Base-by-base conservation (phyloP, 2,329 filamentous ascomycete species). In the Pleurostoma richardsiae region DNA sequence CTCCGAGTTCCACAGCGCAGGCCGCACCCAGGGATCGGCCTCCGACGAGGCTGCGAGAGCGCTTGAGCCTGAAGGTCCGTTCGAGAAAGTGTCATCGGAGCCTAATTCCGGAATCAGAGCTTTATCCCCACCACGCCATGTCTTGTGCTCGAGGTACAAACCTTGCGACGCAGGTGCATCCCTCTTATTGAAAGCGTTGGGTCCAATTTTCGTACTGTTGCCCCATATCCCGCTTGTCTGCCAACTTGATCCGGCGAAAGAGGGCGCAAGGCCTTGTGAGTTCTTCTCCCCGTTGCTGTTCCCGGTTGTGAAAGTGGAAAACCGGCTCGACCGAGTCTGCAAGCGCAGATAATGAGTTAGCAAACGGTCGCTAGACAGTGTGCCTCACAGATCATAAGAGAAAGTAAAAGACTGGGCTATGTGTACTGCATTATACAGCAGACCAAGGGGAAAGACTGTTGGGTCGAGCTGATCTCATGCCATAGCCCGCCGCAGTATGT, bases 11-110 rank as follows among this genome's bases (percentile, higher is more conserved):
- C 86, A 90, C 11, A 79, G 76, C 36, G 74, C 68, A 52, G 72
- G 67, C 41, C 71, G 70, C 49, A 58, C 63, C 82, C 84, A 88
- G 41, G 74, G 71, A 54, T 88, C 84, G 19, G 80, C 79, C 58
- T 89, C 84, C 7, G 86, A 87, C 39, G 82, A 80, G 40, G 80
- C 75, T 49, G 87, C 74, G 38, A 90, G 71, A 49, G 85, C 86
- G 50, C 82, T 77, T 5, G 86, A 88, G 42, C 86, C 86, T 4
- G 81, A 83, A 58, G 84, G 80, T 46, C 70, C 74, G 54, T 79
- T 76, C 38, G 64, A 56, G 30, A 69, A 69, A 28, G 61, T 53
- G 41, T 72, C 68, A 33, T 67, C 67, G 26, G 62, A 63, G 48
- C 64, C 65, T 65, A 52, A 46, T 50, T 45, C 39, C 26, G n/a